phyloP scores from a whole-genome alignment of 805 yeast genomes.

The Kodamaea restingae region DNA sequence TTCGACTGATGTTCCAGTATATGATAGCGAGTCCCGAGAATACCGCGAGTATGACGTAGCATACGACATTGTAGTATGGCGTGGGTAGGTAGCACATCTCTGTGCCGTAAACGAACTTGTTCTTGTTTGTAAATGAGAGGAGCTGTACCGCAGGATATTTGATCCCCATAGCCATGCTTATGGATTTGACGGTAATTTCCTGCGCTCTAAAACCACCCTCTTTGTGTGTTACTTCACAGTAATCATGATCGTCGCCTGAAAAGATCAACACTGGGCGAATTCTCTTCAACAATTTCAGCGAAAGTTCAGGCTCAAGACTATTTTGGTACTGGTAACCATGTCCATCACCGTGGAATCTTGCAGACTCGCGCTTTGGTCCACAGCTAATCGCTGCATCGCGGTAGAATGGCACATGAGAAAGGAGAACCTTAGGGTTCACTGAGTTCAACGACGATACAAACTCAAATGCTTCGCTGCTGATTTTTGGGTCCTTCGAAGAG shows the following conservation, averaged over 20 bases:
- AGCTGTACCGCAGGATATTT: conserved; percentile 44
- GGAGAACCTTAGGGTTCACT: conserved; percentile 18
- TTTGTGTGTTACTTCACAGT: conserved; percentile 70
- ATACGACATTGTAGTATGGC: conserved; percentile 40
- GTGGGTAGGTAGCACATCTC: conserved; percentile 43
- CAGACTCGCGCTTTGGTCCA: conserved; percentile 20
- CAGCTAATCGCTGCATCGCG: conserved; percentile 17
- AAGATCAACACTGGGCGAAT: conserved; percentile 21
- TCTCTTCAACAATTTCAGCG: conserved; percentile 13
- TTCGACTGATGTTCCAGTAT: conserved; percentile 24
- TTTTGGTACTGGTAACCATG: conserved; percentile 26
- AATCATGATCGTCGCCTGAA: conserved; percentile 55
- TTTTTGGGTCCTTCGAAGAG: conserved; percentile 12
- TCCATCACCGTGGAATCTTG: conserved; percentile 12
- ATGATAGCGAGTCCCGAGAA: conserved; percentile 26
- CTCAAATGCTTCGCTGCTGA: conserved; percentile 12
- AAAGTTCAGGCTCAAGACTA: conserved; percentile 16
- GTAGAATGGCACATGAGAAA: conserved; percentile 23
- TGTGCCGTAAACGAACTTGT: conserved; percentile 27
- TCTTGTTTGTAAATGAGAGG: conserved; percentile 19
- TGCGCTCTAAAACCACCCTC: conserved; percentile 16
- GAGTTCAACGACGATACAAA: conserved; percentile 12
- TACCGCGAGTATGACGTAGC: conserved; percentile 36
- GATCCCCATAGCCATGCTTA: conserved; percentile 92
- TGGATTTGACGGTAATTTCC: conserved; percentile 85